phyloP scores from a whole-genome alignment of 345 rosid genomes.

The Eucalyptus erythrocorys region DNA sequence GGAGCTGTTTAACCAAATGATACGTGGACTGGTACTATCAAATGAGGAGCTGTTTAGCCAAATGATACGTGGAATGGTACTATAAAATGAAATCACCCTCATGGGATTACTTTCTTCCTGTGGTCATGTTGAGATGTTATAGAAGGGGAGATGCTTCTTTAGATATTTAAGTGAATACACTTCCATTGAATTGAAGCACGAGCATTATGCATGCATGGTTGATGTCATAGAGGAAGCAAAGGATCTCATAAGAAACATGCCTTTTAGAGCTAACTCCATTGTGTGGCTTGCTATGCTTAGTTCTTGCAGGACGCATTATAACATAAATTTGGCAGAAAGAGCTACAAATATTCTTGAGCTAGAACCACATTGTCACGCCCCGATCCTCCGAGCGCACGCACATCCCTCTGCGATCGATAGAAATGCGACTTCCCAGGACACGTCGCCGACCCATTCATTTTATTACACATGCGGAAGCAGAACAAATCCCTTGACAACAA shows the following conservation, averaged over 20 bases:
- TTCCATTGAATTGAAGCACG: constrained; percentile 18
- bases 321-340: constrained; percentile 53
- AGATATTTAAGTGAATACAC: constrained; percentile 24
- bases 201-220: constrained; percentile 70
- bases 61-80: background rate
- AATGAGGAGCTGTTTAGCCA: constrained; percentile 21
- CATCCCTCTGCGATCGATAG: too few relatives aligned
- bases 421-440: too few relatives aligned
- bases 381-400: too few relatives aligned
- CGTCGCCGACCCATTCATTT: too few relatives aligned
- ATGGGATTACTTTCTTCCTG: constrained; percentile 23
- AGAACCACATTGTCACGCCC: too few relatives aligned
- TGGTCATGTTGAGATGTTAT: constrained; percentile 24
- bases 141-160: constrained; percentile 28
- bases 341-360: constrained; percentile 10
- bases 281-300: too few relatives aligned
- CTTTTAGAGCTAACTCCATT: too few relatives aligned
- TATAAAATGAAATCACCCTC: constrained; percentile 66
- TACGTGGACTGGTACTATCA: constrained; percentile 3
- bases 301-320: constrained; percentile 35
- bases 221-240: constrained; percentile 62
- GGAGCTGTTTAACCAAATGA: too few relatives aligned
- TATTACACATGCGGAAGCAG: too few relatives aligned
- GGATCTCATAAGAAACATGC: too few relatives aligned
- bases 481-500: too few relatives aligned